These are phyloP conservation scores for Gossypium mustelinum DNA, from an alignment of 345 rosid genomes.

Conservation along the genomic window DNA sequence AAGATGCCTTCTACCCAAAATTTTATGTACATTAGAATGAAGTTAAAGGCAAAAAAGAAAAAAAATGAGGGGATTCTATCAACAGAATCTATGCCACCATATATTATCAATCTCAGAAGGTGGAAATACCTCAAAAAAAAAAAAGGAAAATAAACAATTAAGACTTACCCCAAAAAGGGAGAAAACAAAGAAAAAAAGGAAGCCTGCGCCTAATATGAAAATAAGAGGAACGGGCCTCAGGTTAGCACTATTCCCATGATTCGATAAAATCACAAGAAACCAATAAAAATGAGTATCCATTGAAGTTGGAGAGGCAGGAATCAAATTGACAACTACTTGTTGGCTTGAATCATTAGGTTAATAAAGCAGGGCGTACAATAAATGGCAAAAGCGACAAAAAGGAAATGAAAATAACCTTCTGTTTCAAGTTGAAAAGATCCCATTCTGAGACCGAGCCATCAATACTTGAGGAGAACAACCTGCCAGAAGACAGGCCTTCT, in stretches of 20 bases:
- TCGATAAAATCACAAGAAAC: neutral
- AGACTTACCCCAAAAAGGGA: too few relatives aligned
- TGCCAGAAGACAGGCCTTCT: conserved; percentile 54
- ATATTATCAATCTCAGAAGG: neutral
- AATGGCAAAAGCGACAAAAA: neutral
- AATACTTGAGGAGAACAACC: conserved; percentile 74
- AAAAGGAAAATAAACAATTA: neutral
- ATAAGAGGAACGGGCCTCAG: neutral
- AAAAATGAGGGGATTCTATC: neutral
- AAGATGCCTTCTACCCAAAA: neutral
- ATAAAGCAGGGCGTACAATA: neutral
- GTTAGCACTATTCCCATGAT: neutral
- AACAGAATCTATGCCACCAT: neutral
- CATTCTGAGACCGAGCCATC: conserved; percentile 85
- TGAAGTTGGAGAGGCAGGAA: neutral
- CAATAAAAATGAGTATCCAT: neutral
- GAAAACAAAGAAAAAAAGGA: too few relatives aligned
- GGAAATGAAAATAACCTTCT: conserved; percentile 47
- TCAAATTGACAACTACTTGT: neutral
- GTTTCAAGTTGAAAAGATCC: conserved; percentile 84
- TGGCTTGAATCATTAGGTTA: neutral
- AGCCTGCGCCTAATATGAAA: neutral
- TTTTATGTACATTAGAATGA: neutral
- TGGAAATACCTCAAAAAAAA: neutral
- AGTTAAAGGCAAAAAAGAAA: neutral